Percentiles rank a stretch among this genome's conserved stretches.
phyloP scores from a whole-genome alignment of 495 filamentous ascomycete genomes.

The Trichoderma virens region DNA sequence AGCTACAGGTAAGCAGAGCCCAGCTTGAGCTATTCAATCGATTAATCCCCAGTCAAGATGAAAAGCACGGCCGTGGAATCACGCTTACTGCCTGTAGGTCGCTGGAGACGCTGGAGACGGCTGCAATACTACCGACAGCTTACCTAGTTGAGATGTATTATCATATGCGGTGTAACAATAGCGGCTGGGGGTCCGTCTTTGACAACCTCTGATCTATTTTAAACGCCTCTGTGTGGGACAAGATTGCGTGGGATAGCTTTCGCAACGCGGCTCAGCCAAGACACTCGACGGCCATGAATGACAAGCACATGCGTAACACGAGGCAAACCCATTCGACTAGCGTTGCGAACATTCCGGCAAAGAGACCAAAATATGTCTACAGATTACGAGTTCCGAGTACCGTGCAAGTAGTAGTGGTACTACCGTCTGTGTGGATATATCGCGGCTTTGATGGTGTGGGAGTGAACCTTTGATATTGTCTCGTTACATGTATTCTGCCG shows the following conservation, averaged over 20 bases:
- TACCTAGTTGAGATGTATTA: background rate
- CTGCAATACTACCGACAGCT: background rate
- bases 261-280: constrained; percentile 2
- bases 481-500: too few species aligned
- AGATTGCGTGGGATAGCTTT: background rate
- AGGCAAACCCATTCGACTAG: background rate
- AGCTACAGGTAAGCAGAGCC: background rate
- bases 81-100: too few species aligned
- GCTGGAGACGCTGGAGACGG: background rate
- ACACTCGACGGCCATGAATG: background rate
- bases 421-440: background rate
- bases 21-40: background rate
- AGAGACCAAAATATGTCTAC: background rate
- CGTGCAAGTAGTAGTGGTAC: background rate
- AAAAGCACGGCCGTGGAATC: background rate
- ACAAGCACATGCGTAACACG: background rate
- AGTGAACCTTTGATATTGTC: too few species aligned
- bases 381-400: too few species aligned
- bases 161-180: background rate
- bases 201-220: background rate
- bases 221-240: background rate
- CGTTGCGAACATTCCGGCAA: background rate
- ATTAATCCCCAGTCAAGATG: background rate
- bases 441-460: background rate
- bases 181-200: background rate